Conservation (phyloP, 208 protist genomes). For the Trypanosoma boissoni region DNA sequence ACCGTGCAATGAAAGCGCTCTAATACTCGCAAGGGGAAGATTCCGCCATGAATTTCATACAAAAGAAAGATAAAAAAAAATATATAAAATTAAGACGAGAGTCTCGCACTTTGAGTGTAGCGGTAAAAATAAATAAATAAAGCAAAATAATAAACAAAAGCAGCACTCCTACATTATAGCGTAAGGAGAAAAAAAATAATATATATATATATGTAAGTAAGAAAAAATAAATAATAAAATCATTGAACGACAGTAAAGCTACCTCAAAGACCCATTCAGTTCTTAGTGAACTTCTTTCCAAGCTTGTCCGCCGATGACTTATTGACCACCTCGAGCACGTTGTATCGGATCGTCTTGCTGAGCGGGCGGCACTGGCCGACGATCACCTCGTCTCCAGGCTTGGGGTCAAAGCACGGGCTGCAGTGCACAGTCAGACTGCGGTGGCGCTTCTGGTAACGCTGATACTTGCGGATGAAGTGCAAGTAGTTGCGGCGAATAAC, state of each 20-base stretch:
- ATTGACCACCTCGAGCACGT: constrained; percentile 96
- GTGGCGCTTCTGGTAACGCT: constrained; percentile 99
- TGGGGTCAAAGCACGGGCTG: constrained; percentile 98
- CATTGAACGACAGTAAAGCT: neutral
- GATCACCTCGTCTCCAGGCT: constrained; percentile 98
- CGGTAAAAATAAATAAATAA: constrained; percentile 23
- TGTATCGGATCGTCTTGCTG: constrained; percentile 99
- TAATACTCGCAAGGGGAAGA: neutral
- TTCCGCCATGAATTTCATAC: neutral
- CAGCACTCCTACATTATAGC: constrained; percentile 8
- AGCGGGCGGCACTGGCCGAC: constrained; percentile 99
- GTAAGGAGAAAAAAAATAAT: constrained; percentile 2
- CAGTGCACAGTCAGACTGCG: constrained; percentile 98
- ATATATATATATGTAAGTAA: neutral
- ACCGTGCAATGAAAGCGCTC: neutral
- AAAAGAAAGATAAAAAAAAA: constrained; percentile 4
- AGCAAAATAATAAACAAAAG: constrained; percentile 19
- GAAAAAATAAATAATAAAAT: neutral
- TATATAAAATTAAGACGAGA: neutral
- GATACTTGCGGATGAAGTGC: constrained; percentile 99
- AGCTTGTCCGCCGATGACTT: constrained; percentile 85
- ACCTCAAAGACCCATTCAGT: constrained; percentile 31
- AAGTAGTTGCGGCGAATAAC: constrained; percentile 99
- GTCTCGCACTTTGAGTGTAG: neutral
- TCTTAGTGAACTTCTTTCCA: constrained; percentile 88